Percentiles rank a stretch among this genome's conserved stretches.
Conservation (phyloP, 2,329 filamentous ascomycete species). For the Lachnellula hyalina region DNA sequence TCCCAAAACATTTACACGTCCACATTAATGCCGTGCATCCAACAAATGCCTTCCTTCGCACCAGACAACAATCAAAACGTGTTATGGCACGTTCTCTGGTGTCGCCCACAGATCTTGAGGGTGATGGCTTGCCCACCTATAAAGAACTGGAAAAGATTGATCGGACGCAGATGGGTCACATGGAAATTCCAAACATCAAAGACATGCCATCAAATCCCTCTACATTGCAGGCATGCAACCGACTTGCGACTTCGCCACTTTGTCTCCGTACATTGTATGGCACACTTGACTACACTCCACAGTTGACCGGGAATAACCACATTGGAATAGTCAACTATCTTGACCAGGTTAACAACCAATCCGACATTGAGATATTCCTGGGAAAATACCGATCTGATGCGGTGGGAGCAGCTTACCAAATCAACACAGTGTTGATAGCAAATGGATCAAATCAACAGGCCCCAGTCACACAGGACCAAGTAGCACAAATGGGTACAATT, state of each 20-base stretch:
- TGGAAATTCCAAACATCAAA: too few species aligned
- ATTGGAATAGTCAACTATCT: slow-evolving; percentile 25
- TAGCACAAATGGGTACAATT: slow-evolving; percentile 6
- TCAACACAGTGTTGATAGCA: slow-evolving; percentile 2
- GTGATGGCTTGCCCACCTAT: background rate
- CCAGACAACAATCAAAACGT: slow-evolving; percentile 35
- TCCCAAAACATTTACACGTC: slow-evolving; percentile 37
- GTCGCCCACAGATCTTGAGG: background rate
- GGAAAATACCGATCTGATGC: slow-evolving; percentile 14
- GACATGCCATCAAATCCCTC: slow-evolving; percentile 2
- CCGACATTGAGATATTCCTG: slow-evolving; percentile 20
- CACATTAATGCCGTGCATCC: slow-evolving; percentile 38
- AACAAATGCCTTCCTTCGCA: slow-evolving; percentile 25
- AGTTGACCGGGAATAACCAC: slow-evolving; percentile 15
- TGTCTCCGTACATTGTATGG: slow-evolving; percentile 24
- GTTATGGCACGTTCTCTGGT: slow-evolving; percentile 4
- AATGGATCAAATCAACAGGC: slow-evolving; percentile 5
- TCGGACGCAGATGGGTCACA: too few species aligned
- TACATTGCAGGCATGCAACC: slow-evolving; percentile 57
- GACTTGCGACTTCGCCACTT: slow-evolving; percentile 14
- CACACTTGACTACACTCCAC: slow-evolving; percentile 17
- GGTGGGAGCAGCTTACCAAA: background rate
- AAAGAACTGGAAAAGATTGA: background rate
- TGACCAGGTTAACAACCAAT: slow-evolving; percentile 17
- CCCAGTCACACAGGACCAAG: background rate